A percentile compares a stretch with the other conserved stretches of the same genome.
These are phyloP conservation scores for Rhodotorula sp. DNA, from an alignment of 1,284 basidiomycete genomes.

Conservation along the genomic window DNA sequence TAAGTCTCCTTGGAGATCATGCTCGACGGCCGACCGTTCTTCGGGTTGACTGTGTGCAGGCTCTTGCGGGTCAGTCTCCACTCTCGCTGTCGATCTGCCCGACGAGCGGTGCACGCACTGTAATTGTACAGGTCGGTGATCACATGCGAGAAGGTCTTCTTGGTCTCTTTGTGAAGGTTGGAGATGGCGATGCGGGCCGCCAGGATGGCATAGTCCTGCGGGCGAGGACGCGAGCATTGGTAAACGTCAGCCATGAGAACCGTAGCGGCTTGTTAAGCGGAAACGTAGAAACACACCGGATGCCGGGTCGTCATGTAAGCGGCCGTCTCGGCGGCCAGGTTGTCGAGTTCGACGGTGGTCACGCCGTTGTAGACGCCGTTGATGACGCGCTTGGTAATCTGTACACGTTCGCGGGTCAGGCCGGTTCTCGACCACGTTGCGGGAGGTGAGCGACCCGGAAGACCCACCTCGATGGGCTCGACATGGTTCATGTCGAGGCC, in stretches of 20 bases:
- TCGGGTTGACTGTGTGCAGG: constrained; percentile 75
- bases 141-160: constrained; percentile 92
- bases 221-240: too few relatives aligned
- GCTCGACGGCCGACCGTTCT: constrained; percentile 79
- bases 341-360: constrained; percentile 93
- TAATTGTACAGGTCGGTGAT: constrained; percentile 88
- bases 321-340: constrained; percentile 64
- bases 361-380: constrained; percentile 85
- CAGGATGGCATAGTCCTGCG: constrained; percentile 95
- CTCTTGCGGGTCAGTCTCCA: background rate
- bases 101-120: constrained; percentile 55
- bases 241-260: background rate
- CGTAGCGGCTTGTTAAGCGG: background rate
- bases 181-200: constrained; percentile 98
- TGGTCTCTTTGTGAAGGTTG: constrained; percentile 98
- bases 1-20: constrained; percentile 93
- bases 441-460: background rate
- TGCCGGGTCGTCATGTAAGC: constrained; percentile 84
- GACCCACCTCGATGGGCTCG: constrained; percentile 84
- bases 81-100: background rate
- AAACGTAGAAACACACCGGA: constrained; percentile 13
- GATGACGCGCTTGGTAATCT: constrained; percentile 93
- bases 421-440: too few relatives aligned
- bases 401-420: background rate
- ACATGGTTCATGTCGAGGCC: constrained; percentile 91